Base-by-base conservation (phyloP, 306 rosid species). In the Gleditsia sinensis region DNA sequence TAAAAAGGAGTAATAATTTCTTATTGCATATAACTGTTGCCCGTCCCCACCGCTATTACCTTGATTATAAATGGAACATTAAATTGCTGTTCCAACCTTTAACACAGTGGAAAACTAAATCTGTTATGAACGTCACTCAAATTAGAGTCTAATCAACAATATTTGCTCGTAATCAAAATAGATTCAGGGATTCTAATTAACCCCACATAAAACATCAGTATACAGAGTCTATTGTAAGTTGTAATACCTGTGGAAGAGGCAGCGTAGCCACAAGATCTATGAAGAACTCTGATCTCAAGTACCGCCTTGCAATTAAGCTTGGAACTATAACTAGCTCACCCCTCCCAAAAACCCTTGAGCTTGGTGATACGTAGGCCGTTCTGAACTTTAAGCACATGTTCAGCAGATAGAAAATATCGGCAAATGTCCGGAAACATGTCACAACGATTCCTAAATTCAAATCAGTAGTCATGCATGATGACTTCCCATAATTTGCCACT, bases 171-270 rank as follows among this genome's bases (percentile, higher is more conserved):
- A n/a, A n/a, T n/a, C n/a, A n/a, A n/a, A n/a, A n/a, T n/a, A n/a
- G n/a, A n/a, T n/a, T n/a, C n/a, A n/a, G n/a, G n/a, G n/a, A n/a
- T n/a, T n/a, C n/a, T n/a, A n/a, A n/a, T n/a, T n/a, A n/a, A n/a
- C n/a, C n/a, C n/a, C n/a, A n/a, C n/a, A n/a, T n/a, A n/a, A n/a
- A n/a, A n/a, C n/a, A n/a, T n/a, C n/a, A n/a, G n/a, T n/a, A n/a
- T n/a, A n/a, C n/a, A n/a, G n/a, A n/a, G n/a, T n/a, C n/a, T n/a
- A n/a, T n/a, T n/a, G n/a, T n/a, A n/a, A n/a, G 27, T 32, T 21
- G 46, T 46, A 70, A 60, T 83, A 91, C 98, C 98, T 94, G 98
- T 13, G 98, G 97, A 85, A 94, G 97, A 78, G 98, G 98, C 61
- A 88, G 75, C 10, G 94, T 63, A 49, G 97, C 97, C 21, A 88